Conservation (phyloP, 208 protist species). For the Leishmania guyanensis region DNA sequence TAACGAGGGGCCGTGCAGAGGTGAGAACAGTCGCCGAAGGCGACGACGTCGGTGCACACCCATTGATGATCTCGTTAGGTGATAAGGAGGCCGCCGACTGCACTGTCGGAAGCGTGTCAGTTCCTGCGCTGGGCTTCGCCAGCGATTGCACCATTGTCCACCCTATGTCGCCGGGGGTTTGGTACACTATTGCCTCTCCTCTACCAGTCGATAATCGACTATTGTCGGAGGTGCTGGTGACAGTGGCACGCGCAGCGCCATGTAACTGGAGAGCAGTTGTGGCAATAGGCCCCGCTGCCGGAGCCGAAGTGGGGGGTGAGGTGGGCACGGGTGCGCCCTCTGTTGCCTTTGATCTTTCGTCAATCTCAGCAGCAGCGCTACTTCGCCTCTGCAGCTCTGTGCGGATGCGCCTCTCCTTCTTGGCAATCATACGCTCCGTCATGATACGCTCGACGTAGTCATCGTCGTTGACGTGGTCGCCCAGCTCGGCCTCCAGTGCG, state of each 20-base stretch:
- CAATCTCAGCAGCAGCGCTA: slow-evolving; percentile 2
- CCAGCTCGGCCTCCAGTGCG: slow-evolving; percentile 71
- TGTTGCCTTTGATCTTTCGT: background rate
- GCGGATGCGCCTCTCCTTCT: slow-evolving; percentile 76
- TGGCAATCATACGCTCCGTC: slow-evolving; percentile 79
- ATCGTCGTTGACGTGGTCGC: slow-evolving; percentile 69
- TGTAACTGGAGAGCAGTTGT: background rate
- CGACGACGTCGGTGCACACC: background rate
- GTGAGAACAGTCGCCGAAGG: background rate
- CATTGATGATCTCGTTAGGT: background rate
- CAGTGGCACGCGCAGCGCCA: background rate
- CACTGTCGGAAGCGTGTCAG: background rate
- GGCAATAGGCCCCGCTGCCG: background rate
- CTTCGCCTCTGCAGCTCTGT: slow-evolving; percentile 39
- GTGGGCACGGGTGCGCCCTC: background rate
- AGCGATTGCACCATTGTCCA: background rate
- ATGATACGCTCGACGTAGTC: slow-evolving; percentile 77
- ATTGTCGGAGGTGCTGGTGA: background rate
- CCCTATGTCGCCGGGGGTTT: slow-evolving; percentile 51
- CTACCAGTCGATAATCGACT: background rate
- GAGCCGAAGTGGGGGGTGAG: background rate
- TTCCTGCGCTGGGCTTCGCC: too few relatives aligned
- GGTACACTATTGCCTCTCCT: background rate
- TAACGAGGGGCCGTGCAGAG: background rate
- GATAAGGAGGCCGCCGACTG: background rate